phyloP scores from a whole-genome alignment of 495 filamentous ascomycete genomes.

The Tuber borchii region DNA sequence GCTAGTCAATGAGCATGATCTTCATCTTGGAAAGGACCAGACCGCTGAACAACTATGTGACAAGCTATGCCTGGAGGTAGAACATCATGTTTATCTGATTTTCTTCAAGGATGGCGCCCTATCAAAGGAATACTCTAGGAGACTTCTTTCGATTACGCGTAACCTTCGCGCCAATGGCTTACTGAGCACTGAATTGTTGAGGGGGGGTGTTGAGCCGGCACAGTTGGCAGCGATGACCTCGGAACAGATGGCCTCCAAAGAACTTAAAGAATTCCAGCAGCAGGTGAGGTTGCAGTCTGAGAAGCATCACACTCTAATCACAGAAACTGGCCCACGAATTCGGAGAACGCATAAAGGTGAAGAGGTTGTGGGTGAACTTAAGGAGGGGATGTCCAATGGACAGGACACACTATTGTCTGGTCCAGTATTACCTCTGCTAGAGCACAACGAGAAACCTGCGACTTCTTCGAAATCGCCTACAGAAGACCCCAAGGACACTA shows the following conservation, averaged over 20 bases:
- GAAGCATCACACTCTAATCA: constrained; percentile 74
- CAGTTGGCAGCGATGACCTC: constrained; percentile 74
- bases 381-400: constrained; percentile 26
- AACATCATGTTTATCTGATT: constrained; percentile 60
- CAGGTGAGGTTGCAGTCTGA: constrained; percentile 65
- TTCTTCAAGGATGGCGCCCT: constrained; percentile 45
- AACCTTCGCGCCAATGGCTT: constrained; percentile 82
- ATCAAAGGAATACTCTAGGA: constrained; percentile 50
- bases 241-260: constrained; percentile 85
- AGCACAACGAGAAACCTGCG: constrained; percentile 20
- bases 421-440: neutral
- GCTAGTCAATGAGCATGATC: constrained; percentile 53
- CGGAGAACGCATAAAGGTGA: constrained; percentile 93
- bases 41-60: constrained; percentile 50
- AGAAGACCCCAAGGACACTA: constrained; percentile 19
- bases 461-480: constrained; percentile 35
- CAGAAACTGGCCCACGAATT: constrained; percentile 72
- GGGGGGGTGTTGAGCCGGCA: constrained; percentile 59
- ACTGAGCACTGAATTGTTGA: constrained; percentile 68
- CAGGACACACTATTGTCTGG: constrained; percentile 23
- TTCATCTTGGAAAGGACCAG: constrained; percentile 51
- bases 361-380: constrained; percentile 69
- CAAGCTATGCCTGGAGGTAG: constrained; percentile 62
- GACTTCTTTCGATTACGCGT: constrained; percentile 60
- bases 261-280: constrained; percentile 68